Percentiles rank a stretch among this genome's conserved stretches.
Evolutionary conservation across 108 stramenopile species (phyloP).

Genomic region (Cyclostephanos invisitatus): DNA sequence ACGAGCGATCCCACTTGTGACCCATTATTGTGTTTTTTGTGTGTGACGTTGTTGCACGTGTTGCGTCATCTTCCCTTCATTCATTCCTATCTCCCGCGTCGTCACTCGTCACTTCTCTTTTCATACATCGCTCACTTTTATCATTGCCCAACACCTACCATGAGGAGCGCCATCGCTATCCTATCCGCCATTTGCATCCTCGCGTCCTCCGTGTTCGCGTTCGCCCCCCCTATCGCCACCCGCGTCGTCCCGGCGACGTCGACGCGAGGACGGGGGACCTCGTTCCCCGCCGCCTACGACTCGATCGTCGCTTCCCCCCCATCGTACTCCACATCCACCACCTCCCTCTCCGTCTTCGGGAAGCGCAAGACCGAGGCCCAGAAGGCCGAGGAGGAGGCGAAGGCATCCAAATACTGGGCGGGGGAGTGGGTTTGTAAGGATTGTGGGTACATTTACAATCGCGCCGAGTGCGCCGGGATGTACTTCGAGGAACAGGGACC

Average conservation of each 20-base stretch:
- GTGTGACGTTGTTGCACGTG: too few species aligned
- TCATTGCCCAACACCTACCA: neutral
- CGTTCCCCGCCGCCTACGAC: neutral
- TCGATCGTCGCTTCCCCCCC: too few species aligned
- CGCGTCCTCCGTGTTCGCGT: constrained; percentile 28
- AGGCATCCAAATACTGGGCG: constrained; percentile 82
- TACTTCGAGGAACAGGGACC: constrained; percentile 93
- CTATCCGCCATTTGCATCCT: constrained; percentile 39
- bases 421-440: constrained; percentile 99
- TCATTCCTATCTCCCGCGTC: too few species aligned
- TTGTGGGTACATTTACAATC: constrained; percentile 97
- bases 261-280: neutral
- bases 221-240: constrained; percentile 30
- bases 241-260: neutral
- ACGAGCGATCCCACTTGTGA: too few species aligned
- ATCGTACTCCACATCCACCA: constrained; percentile 18
- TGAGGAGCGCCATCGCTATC: constrained; percentile 45
- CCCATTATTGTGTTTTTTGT: too few species aligned
- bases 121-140: too few species aligned
- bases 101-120: too few species aligned
- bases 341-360: constrained; percentile 81
- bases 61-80: too few species aligned
- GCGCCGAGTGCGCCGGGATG: constrained; percentile 90
- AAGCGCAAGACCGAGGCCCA: constrained; percentile 72
- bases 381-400: constrained; percentile 64